phyloP scores from a whole-genome alignment of 2,329 filamentous ascomycete genomes.

The Epichloe elymi region DNA sequence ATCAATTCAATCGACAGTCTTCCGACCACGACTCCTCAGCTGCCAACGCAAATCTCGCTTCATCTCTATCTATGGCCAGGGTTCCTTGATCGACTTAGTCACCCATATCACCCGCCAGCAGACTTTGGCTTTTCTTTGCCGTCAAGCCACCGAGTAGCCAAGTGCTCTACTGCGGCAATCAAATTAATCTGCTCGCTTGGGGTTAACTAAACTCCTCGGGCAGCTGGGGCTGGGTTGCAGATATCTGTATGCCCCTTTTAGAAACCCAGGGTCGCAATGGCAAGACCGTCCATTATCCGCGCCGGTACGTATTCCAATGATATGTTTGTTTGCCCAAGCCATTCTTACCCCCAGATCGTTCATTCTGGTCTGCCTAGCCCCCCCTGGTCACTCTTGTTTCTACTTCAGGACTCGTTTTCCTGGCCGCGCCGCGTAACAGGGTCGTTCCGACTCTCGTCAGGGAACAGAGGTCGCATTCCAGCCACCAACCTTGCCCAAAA shows the following conservation, averaged over 20 bases:
- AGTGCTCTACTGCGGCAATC: neutral
- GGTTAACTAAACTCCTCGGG: neutral
- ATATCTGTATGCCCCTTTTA: neutral
- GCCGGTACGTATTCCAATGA: constrained; percentile 37
- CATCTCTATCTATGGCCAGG: neutral
- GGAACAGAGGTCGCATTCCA: constrained; percentile 12
- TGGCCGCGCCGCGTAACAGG: neutral
- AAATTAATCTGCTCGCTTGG: neutral
- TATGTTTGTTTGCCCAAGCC: neutral
- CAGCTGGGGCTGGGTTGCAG: neutral
- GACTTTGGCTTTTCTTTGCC: neutral
- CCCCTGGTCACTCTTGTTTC: constrained; percentile 4
- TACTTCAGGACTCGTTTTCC: constrained; percentile 7
- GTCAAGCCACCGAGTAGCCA: neutral
- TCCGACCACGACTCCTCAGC: neutral
- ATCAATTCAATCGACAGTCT: neutral
- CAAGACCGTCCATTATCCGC: constrained; percentile 45
- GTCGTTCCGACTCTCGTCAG: neutral
- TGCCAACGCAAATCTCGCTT: constrained; percentile 3
- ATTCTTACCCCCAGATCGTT: neutral
- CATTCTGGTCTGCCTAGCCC: constrained; percentile 6
- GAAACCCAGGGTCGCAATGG: constrained; percentile 26
- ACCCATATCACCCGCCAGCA: neutral
- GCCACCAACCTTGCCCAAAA: constrained; percentile 5
- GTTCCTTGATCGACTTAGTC: neutral